These are phyloP conservation scores for Fonsecaea nubica DNA, from an alignment of 2,329 filamentous ascomycete species.

Conservation along the genomic window DNA sequence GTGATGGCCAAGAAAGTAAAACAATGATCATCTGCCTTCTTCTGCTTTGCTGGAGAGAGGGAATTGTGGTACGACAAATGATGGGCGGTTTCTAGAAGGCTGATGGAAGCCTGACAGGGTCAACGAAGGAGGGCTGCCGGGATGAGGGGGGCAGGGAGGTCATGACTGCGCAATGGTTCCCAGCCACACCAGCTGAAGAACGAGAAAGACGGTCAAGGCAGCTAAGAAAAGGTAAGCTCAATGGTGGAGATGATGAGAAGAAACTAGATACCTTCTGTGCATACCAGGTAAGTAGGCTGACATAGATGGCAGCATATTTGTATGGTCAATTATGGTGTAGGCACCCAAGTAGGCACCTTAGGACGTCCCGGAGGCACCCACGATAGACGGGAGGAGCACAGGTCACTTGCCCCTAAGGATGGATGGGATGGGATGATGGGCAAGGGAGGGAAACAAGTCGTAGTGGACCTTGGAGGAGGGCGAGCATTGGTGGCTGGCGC, in stretches of 20 bases:
- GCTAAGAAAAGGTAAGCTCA: background rate
- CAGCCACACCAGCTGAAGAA: background rate
- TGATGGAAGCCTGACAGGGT: constrained; percentile 17
- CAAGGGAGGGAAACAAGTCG: background rate
- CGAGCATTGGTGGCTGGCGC: background rate
- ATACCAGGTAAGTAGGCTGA: background rate
- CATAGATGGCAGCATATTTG: background rate
- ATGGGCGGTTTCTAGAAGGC: constrained; percentile 33
- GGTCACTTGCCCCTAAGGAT: background rate
- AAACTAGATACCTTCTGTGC: background rate
- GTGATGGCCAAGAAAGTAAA: constrained; percentile 12
- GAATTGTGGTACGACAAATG: constrained; percentile 7
- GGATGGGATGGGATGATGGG: background rate
- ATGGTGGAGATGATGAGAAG: background rate
- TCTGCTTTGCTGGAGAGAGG: constrained; percentile 2
- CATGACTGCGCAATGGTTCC: no score
- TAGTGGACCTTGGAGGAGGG: background rate
- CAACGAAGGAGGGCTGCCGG: background rate
- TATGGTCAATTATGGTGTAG: background rate
- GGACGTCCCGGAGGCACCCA: no score
- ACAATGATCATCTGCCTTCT: constrained; percentile 1
- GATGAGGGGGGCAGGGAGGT: background rate
- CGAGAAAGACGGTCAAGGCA: no score
- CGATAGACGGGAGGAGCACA: background rate
- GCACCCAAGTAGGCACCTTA: no score